Conservation (phyloP, 2,329 filamentous ascomycete genomes). For the Monosporascus sp. region DNA sequence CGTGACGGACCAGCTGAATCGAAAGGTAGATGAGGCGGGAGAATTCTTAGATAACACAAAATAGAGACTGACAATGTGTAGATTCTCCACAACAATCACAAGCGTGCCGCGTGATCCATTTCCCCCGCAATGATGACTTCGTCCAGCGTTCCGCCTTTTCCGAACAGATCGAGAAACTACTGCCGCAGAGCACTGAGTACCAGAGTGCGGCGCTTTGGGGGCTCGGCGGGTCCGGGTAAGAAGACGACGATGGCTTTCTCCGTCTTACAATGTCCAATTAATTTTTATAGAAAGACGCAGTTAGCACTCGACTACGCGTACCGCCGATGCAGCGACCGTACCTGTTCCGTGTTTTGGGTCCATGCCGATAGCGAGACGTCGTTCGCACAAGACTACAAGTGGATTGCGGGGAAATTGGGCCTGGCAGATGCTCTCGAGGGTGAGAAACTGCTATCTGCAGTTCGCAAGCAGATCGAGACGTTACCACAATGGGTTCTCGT, state of each 20-base stretch:
- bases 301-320: no score
- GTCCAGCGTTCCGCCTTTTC: constrained; percentile 15
- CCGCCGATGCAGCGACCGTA: no score
- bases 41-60: no score
- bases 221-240: constrained; percentile 23
- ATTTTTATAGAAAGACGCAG: no score
- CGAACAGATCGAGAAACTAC: constrained; percentile 10
- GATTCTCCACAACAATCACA: no score
- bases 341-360: not conserved
- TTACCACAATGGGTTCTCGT: constrained; percentile 23
- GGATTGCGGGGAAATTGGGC: constrained; percentile 1
- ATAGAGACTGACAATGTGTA: no score
- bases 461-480: constrained; percentile 13
- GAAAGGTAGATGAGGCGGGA: no score
- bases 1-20: no score
- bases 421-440: not conserved
- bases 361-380: constrained; percentile 3
- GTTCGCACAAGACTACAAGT: constrained; percentile 2
- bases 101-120: constrained; percentile 6
- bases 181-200: constrained; percentile 9
- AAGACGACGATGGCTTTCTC: not conserved
- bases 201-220: constrained; percentile 20
- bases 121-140: constrained; percentile 19
- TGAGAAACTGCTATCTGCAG: constrained; percentile 1
- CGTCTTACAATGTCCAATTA: no score